phyloP scores from a whole-genome alignment of 2,329 filamentous ascomycete species.

The Tolypocladium endophyticum region DNA sequence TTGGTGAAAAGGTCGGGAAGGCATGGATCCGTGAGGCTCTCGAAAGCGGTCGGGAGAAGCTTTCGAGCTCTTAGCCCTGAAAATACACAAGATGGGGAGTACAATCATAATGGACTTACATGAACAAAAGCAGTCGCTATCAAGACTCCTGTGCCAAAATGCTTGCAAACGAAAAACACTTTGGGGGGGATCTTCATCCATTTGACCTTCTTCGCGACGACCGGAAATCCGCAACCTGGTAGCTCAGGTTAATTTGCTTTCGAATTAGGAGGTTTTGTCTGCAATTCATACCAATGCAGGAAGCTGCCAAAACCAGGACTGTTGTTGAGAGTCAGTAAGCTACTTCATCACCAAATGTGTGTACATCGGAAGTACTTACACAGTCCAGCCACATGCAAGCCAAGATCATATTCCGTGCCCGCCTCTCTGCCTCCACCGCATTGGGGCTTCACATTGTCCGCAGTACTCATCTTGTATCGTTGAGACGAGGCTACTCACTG shows the following conservation, averaged over 20 bases:
- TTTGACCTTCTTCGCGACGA: conserved; percentile 42
- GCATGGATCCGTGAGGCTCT: conserved; percentile 38
- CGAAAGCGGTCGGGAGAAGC: conserved; percentile 51
- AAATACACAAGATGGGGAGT: too few relatives aligned
- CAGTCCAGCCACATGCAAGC: conserved; percentile 16
- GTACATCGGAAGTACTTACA: conserved; percentile 11
- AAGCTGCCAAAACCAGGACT: conserved; percentile 18
- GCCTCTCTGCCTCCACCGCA: conserved; percentile 11
- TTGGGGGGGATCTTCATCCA: conserved; percentile 47
- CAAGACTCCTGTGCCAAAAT: conserved; percentile 61
- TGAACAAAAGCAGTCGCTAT: conserved; percentile 67
- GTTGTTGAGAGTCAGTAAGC: neutral
- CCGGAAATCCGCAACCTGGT: conserved; percentile 38
- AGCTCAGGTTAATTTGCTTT: neutral
- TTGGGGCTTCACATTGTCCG: conserved; percentile 13
- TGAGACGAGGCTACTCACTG: neutral
- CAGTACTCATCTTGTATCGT: neutral
- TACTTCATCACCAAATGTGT: too few relatives aligned
- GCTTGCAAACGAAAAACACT: conserved; percentile 52
- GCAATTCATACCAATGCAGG: conserved; percentile 12
- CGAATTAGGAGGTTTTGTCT: too few relatives aligned
- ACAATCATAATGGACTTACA: conserved; percentile 24
- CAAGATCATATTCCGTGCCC: conserved; percentile 13
- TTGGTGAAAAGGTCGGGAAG: conserved; percentile 49
- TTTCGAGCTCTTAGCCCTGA: conserved; percentile 7